Conservation (phyloP, 2,329 filamentous ascomycete species). For the Podosphaera xanthii region DNA sequence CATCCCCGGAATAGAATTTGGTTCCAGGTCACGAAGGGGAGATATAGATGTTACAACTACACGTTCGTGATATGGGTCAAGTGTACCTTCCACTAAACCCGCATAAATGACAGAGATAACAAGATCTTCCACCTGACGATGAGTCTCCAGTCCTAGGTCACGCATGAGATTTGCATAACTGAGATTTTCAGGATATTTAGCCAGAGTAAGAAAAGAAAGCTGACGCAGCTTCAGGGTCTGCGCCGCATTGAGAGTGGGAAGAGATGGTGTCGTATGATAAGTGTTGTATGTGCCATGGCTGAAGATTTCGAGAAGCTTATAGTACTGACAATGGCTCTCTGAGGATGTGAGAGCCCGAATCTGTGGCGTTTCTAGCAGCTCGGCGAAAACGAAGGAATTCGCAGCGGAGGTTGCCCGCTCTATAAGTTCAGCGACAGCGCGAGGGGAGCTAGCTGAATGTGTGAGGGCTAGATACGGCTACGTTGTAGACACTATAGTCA, state of each 20-base stretch:
- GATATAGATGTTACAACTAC: constrained; percentile 64
- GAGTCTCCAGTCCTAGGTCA: constrained; percentile 40
- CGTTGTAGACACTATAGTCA: constrained; percentile 15
- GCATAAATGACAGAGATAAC: constrained; percentile 76
- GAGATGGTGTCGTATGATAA: constrained; percentile 31
- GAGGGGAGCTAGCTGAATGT: constrained; percentile 63
- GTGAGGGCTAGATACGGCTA: constrained; percentile 80
- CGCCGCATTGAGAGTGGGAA: constrained; percentile 48
- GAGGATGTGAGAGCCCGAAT: constrained; percentile 46
- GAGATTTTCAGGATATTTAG: constrained; percentile 42
- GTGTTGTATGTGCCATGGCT: constrained; percentile 73
- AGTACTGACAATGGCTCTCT: constrained; percentile 38
- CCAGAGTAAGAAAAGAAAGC: constrained; percentile 66
- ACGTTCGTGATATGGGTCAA: constrained; percentile 53
- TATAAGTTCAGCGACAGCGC: constrained; percentile 68
- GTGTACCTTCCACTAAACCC: constrained; percentile 56
- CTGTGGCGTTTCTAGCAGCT: constrained; percentile 64
- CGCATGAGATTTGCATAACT: constrained; percentile 47
- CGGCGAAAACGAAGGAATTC: constrained; percentile 80
- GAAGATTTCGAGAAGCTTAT: constrained; percentile 67
- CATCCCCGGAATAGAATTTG: constrained; percentile 46
- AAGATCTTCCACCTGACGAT: constrained; percentile 59
- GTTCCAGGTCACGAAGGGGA: constrained; percentile 65
- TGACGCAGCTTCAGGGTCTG: constrained; percentile 76
- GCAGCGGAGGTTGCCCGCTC: constrained; percentile 71